Base-by-base conservation (phyloP, 352 stramenopile species). In the Phytopythium sindhum region DNA sequence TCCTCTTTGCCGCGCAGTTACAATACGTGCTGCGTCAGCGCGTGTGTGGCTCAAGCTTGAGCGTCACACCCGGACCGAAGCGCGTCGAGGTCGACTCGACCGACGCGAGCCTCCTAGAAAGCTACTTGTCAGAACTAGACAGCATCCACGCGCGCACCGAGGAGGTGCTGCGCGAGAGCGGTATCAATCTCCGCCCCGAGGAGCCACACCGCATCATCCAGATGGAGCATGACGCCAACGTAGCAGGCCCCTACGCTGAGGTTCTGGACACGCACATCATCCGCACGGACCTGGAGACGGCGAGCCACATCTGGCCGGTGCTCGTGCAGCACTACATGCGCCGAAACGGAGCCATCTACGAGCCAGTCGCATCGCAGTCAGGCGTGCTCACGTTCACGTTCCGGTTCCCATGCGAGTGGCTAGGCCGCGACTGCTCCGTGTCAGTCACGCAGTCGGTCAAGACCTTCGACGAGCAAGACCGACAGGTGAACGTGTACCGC, bases 401-500 rank as follows among this genome's bases (percentile, higher is more conserved):
- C 26, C 4, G 29, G 26, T 57, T 37, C 26, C 50, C 50, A 7
- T 24, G 17, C 15, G 42, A 57, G 50, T 57, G 50, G 50, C 21
- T 31, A 33, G 33, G 33, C 31, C 33, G 53, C 33, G 35, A 48
- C 17, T 17, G 35, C 53, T 15, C 17, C 35, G 37, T 60, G 8
- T 28, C 35, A 1, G 12, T 60, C 31, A 50, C 21, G 8, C 53
- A 60, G 19, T 26, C 35, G 9, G 8, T 60, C 33, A 45, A 48
- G 21, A 48, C 23, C 2, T 60, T 24, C 23, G 24, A 60, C 31
- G 64, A 77, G 41, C 57, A 51, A 8, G 58, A 70, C 15, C 66
- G 64, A 4, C 26, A 71, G 6, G 66, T 81, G 1, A 24, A 70
- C 23, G 59, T 79, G 23, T 77, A 68, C 58, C 42, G 63, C 57